Evolutionary conservation across 2,329 filamentous ascomycete genomes (phyloP).

Genomic region (Aspergillus alliaceus): DNA sequence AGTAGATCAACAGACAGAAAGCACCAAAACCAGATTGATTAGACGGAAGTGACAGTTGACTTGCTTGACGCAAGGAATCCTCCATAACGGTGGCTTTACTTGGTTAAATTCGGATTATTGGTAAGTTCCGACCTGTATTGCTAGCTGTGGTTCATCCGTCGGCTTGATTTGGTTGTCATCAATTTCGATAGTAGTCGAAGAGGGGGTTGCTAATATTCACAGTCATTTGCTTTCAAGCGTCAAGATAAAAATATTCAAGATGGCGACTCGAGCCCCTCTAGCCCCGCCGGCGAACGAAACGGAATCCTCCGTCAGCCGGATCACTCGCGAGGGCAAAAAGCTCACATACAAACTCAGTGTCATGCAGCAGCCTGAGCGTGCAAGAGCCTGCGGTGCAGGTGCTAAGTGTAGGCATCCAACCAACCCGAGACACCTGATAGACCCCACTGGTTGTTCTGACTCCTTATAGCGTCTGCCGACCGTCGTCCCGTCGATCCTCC

Average conservation of each 20-base stretch:
- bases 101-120: background rate
- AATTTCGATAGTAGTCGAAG: background rate
- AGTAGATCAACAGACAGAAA: background rate
- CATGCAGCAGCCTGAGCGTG: constrained; percentile 90
- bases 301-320: constrained; percentile 52
- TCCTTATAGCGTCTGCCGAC: constrained; percentile 70
- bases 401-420: constrained; percentile 74
- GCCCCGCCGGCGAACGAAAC: constrained; percentile 56
- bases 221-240: background rate
- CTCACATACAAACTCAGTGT: constrained; percentile 82
- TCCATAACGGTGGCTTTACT: background rate
- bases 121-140: background rate
- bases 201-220: background rate
- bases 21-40: background rate
- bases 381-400: constrained; percentile 90
- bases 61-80: background rate
- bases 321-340: constrained; percentile 72
- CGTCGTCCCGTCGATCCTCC: constrained; percentile 91
- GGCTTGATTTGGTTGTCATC: background rate
- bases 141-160: no score
- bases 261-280: constrained; percentile 41
- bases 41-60: no score
- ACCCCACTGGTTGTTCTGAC: constrained; percentile 11
- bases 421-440: constrained; percentile 1
- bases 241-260: constrained; percentile 27